Conservation (phyloP, 2,329 filamentous ascomycete genomes). For the Meredithiella fracta region DNA sequence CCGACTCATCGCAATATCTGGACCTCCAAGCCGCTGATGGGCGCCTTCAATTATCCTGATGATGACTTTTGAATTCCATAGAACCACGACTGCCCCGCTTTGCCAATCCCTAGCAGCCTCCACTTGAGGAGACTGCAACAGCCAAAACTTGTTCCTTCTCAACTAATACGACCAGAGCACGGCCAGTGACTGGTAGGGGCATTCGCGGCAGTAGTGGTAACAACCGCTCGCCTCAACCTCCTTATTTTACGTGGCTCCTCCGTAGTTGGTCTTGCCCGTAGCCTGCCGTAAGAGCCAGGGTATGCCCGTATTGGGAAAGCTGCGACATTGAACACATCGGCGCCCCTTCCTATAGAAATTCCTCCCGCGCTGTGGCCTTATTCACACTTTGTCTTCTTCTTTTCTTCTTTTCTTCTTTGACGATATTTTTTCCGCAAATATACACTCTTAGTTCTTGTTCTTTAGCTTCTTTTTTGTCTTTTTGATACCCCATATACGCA, state of each 20-base stretch:
- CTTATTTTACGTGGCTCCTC: background rate
- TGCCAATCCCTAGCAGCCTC: background rate
- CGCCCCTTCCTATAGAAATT: constrained; percentile 1
- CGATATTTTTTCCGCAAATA: background rate
- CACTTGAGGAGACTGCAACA: background rate
- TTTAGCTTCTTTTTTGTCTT: constrained; percentile 3
- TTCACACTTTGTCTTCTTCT: background rate
- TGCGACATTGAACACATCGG: background rate
- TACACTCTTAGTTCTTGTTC: background rate
- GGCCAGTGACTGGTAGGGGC: background rate
- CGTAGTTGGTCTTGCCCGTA: background rate
- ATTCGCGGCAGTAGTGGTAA: background rate
- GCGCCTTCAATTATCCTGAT: background rate
- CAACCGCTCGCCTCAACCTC: background rate
- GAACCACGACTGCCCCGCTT: background rate
- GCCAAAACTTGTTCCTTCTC: background rate
- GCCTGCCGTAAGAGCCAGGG: background rate
- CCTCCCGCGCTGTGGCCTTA: background rate
- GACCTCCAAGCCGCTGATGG: background rate
- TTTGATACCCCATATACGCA: constrained; percentile 9
- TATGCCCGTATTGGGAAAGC: background rate
- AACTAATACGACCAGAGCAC: background rate
- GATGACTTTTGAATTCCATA: background rate
- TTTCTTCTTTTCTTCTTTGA: constrained; percentile 9
- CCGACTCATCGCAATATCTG: too few species aligned